Conservation (phyloP, 805 yeast species). For the Starmerella tilneyi region DNA sequence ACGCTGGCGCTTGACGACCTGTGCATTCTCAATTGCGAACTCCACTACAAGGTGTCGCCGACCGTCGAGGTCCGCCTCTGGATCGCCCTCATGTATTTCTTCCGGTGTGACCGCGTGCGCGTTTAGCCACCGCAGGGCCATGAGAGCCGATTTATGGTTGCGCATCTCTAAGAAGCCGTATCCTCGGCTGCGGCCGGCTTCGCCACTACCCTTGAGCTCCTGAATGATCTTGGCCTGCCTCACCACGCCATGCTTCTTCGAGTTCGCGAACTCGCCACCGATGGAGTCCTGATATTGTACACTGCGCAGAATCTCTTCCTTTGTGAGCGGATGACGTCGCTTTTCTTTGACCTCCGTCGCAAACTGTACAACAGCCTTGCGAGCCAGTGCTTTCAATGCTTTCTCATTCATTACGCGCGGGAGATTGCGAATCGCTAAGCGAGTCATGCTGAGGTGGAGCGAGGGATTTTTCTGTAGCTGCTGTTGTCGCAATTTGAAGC, state of each 20-base stretch:
- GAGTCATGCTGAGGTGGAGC: conserved; percentile 82
- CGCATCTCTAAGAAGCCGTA: conserved; percentile 90
- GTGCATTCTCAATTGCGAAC: conserved; percentile 92
- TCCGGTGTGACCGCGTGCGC: conserved; percentile 71
- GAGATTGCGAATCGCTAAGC: conserved; percentile 86
- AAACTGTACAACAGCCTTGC: conserved; percentile 89
- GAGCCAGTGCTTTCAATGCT: conserved; percentile 79
- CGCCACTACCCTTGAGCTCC: conserved; percentile 85
- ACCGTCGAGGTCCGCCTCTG: conserved; percentile 18
- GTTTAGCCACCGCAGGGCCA: conserved; percentile 95
- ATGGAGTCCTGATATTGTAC: conserved; percentile 49
- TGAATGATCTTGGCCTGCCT: conserved; percentile 85
- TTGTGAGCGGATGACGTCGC: conserved; percentile 70
- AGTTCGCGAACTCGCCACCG: conserved; percentile 44
- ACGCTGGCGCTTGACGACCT: conserved; percentile 80
- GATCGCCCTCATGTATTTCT: conserved; percentile 42
- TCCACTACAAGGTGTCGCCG: conserved; percentile 78
- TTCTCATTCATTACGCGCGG: conserved; percentile 88
- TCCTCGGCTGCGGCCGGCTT: conserved; percentile 85
- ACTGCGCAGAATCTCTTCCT: conserved; percentile 80
- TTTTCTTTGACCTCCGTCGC: conserved; percentile 76
- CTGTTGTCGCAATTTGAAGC: conserved; percentile 73
- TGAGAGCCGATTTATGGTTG: conserved; percentile 84
- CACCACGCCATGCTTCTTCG: conserved; percentile 79
- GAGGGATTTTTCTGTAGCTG: conserved; percentile 86